phyloP scores from a whole-genome alignment of 1,139 yeast species.

The Zygotorulaspora mrakii region DNA sequence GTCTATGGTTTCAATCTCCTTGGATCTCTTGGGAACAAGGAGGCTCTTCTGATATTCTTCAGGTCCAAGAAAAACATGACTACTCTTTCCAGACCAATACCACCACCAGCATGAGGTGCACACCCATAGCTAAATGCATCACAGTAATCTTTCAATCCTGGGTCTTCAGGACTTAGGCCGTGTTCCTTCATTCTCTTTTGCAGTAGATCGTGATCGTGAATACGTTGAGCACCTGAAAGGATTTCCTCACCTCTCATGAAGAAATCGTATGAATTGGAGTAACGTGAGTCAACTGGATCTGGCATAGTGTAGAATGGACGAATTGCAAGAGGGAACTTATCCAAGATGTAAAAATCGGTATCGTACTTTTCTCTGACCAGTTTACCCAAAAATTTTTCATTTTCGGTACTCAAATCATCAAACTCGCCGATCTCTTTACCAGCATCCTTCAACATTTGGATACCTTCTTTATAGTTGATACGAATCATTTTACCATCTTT shows the following conservation, averaged over 20 bases:
- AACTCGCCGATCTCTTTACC: conserved; percentile 76
- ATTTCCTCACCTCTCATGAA: conserved; percentile 99
- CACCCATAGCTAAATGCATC: conserved; percentile 93
- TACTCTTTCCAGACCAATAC: conserved; percentile 97
- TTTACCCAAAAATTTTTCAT: conserved; percentile 89
- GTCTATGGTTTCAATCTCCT: conserved; percentile 77
- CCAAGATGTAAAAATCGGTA: conserved; percentile 96
- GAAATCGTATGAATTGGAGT: conserved; percentile 95
- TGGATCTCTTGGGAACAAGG: conserved; percentile 98
- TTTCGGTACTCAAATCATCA: conserved; percentile 90
- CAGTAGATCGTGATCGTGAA: conserved; percentile 85
- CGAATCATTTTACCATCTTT: conserved; percentile 86
- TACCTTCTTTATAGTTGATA: conserved; percentile 86
- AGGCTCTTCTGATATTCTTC: conserved; percentile 95
- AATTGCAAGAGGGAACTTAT: conserved; percentile 92
- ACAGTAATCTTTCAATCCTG: conserved; percentile 85
- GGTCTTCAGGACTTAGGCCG: conserved; percentile 73
- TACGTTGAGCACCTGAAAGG: conserved; percentile 97
- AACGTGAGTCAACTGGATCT: conserved; percentile 83
- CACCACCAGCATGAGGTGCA: conserved; percentile 99
- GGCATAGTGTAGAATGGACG: conserved; percentile 99
- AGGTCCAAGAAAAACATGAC: conserved; percentile 96
- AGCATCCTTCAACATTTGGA: conserved; percentile 79
- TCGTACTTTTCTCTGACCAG: conserved; percentile 89
- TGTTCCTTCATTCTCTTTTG: conserved; percentile 77